A percentile compares a stretch with the other conserved stretches of the same genome.
These are phyloP conservation scores for Nematocida displodere DNA, from an alignment of 371 early-diverging fungal species.

Conservation along the genomic window DNA sequence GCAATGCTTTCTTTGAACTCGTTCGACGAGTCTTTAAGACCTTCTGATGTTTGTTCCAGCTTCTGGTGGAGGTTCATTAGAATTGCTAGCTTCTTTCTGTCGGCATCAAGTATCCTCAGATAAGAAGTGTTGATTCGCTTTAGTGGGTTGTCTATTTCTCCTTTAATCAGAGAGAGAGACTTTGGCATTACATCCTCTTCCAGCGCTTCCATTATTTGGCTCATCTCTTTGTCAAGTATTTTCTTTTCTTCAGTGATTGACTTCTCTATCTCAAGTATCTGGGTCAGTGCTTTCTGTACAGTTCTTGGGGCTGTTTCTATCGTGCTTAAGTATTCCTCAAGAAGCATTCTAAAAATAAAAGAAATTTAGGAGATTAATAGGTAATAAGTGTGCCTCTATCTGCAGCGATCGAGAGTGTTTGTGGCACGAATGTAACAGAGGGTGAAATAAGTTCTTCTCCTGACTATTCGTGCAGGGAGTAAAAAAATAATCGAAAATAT, in stretches of 20 bases:
- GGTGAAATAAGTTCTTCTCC: slow-evolving; percentile 34
- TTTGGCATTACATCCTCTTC: background rate
- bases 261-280: slow-evolving; percentile 6
- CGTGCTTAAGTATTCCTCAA: slow-evolving; percentile 32
- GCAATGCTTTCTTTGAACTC: slow-evolving; percentile 34
- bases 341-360: slow-evolving; percentile 27
- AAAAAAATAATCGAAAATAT: slow-evolving; percentile 2
- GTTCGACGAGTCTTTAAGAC: slow-evolving; percentile 23
- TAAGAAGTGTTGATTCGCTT: slow-evolving; percentile 29
- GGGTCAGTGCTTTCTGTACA: background rate
- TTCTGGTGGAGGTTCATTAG: background rate
- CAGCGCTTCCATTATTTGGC: background rate
- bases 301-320: slow-evolving; percentile 18
- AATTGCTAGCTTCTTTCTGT: slow-evolving; percentile 27
- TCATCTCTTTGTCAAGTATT: slow-evolving; percentile 9
- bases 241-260: slow-evolving; percentile 11
- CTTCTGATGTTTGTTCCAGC: background rate
- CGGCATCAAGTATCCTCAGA: slow-evolving; percentile 24
- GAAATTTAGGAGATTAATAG: background rate
- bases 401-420: background rate
- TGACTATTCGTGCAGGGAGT: slow-evolving; percentile 27
- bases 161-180: background rate
- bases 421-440: slow-evolving; percentile 44
- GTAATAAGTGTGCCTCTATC: slow-evolving; percentile 26
- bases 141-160: slow-evolving; percentile 12